Evolutionary conservation across 2,329 filamentous ascomycete species (phyloP), one percentile per base, ranked within the genome.

Genomic region (Nannizziopsis barbatae): DNA sequence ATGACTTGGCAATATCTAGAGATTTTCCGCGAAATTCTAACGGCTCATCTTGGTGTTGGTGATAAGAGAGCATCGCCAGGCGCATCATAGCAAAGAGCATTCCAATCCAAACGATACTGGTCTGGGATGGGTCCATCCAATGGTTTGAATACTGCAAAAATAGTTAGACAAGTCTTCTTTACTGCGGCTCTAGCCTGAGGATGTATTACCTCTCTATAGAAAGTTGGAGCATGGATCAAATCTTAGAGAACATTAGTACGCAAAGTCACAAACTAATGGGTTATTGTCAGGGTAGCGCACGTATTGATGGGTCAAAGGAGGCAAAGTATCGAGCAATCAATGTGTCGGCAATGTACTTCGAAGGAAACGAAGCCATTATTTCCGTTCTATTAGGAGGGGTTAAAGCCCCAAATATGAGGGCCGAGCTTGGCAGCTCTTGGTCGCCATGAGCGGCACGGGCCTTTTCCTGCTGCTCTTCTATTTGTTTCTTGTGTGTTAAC

Each of bases 251-350:
- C 20, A 30, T 47, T 30, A 47, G 36, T 20, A 35, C 14, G 20
- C 27, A 4, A 10, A 38, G 9, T 22, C 15, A n/a, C 14, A 49
- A 5, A 61, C 45, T n/a, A 27, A 27, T 27, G 3, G 50, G 20
- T 40, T 6, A 43, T 18, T 20, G 31, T 33, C 40, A 43, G 30
- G 33, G 35, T 3, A 49, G 81, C 78, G 57, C 60, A 72, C 70
- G 75, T 44, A 78, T 75, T 22, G 75, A 74, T 11, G 78, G 79
- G 56, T 82, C 79, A 56, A 79, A 80, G 22, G 84, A 90, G 62
- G 90, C 90, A 71, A 96, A 95, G 62, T 93, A 98, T 52, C 90
- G 80, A 53, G 83, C 82, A 52, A 95, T 84, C 14, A 96, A 73
- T 18, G 86, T 81, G 58, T 95, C 80, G n/a, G 92, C 83, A 18